phyloP scores from a whole-genome alignment of 192 early-diverging fungal genomes.

The Rhizophagus clarus region DNA sequence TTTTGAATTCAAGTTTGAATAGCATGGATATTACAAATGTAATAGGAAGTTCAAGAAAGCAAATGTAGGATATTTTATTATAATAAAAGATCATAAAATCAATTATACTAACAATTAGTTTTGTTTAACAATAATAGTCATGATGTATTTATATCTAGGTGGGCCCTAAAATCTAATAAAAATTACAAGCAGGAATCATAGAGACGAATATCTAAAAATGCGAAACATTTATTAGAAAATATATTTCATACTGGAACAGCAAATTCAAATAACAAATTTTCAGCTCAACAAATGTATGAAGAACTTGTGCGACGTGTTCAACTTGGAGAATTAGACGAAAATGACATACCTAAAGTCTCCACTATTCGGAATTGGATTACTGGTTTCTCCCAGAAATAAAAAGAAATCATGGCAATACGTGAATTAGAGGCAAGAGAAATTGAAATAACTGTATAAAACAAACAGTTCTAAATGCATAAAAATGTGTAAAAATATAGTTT shows the following conservation, averaged over 20 bases:
- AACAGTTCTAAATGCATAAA: too few relatives aligned
- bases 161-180: background rate
- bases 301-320: background rate
- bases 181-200: background rate
- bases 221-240: background rate
- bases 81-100: background rate
- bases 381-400: background rate
- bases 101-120: background rate
- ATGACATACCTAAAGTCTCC: background rate
- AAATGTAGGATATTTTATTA: background rate
- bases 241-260: background rate
- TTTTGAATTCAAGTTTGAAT: background rate
- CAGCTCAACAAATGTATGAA: background rate
- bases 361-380: constrained; percentile 4
- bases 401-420: background rate
- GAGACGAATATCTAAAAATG: background rate
- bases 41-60: background rate
- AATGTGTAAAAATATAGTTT: too few relatives aligned
- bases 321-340: background rate
- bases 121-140: background rate
- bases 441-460: background rate
- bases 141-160: background rate
- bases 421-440: background rate
- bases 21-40: background rate
- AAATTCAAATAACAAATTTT: background rate